Percentiles rank a stretch among this genome's conserved stretches.
Conservation (phyloP, 1,139 yeast species). For the Pichia sp. region DNA sequence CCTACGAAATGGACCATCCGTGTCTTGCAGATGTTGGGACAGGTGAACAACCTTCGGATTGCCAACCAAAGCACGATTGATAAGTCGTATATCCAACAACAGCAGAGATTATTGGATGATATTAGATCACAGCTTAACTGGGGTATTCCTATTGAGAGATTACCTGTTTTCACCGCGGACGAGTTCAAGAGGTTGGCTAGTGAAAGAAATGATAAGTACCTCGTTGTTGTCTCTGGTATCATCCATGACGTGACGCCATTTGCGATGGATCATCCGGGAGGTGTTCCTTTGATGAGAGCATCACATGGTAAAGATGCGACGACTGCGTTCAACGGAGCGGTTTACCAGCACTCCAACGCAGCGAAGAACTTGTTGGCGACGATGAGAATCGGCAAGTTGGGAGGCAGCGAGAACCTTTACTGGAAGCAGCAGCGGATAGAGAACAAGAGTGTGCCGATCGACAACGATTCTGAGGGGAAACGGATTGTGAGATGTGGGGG, state of each 20-base stretch:
- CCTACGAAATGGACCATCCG: constrained; percentile 65
- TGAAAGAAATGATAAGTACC: constrained; percentile 36
- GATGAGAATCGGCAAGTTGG: constrained; percentile 70
- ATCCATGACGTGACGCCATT: constrained; percentile 76
- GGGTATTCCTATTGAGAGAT: constrained; percentile 73
- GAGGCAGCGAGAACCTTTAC: constrained; percentile 80
- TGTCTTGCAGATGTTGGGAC: constrained; percentile 39
- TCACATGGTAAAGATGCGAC: constrained; percentile 75
- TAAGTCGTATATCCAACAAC: constrained; percentile 61
- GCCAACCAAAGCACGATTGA: constrained; percentile 49
- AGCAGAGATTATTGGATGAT: constrained; percentile 58
- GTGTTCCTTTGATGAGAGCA: constrained; percentile 55
- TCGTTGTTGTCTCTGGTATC: constrained; percentile 52
- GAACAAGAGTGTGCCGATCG: constrained; percentile 52
- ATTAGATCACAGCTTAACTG: constrained; percentile 64
- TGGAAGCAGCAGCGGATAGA: constrained; percentile 67
- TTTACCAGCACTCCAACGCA: constrained; percentile 71
- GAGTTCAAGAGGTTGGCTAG: constrained; percentile 46
- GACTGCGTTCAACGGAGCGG: constrained; percentile 72
- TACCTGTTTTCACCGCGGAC: constrained; percentile 52
- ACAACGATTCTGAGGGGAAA: constrained; percentile 49
- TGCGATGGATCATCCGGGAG: constrained; percentile 74
- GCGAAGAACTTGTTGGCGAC: constrained; percentile 71
- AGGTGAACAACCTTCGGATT: constrained; percentile 40
- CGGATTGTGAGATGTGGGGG: constrained; percentile 58